Conservation (phyloP, 1,284 basidiomycete genomes). For the Trichosporon inkin region DNA sequence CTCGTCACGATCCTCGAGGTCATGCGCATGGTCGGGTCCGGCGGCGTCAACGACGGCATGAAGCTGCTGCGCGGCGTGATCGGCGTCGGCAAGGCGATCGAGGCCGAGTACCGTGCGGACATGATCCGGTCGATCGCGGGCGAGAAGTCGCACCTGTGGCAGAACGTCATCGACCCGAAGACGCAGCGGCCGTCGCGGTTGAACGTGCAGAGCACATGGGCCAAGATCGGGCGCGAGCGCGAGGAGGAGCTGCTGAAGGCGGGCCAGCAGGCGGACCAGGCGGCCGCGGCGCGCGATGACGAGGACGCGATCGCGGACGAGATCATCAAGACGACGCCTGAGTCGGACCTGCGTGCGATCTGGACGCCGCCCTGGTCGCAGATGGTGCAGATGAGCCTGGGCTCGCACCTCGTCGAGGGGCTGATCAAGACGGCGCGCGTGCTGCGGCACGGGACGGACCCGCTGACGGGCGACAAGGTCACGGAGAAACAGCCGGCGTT, state of each 20-base stretch:
- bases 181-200: constrained; percentile 36
- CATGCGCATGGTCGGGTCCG: constrained; percentile 75
- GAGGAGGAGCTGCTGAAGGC: constrained; percentile 44
- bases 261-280: constrained; percentile 9
- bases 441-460: constrained; percentile 55
- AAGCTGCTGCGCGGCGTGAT: constrained; percentile 82
- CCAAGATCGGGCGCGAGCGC: constrained; percentile 54
- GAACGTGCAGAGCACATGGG: constrained; percentile 33
- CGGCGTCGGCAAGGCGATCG: constrained; percentile 77
- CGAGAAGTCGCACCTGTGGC: constrained; percentile 37
- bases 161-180: constrained; percentile 32
- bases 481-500: constrained; percentile 86
- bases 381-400: constrained; percentile 68
- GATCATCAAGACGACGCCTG: constrained; percentile 54
- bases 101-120: constrained; percentile 80
- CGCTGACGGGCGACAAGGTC: constrained; percentile 47
- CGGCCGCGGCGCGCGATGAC: background rate
- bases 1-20: constrained; percentile 86
- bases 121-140: constrained; percentile 61
- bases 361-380: constrained; percentile 82
- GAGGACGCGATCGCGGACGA: constrained; percentile 26
- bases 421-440: constrained; percentile 81
- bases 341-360: constrained; percentile 61
- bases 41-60: constrained; percentile 78
- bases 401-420: constrained; percentile 75